Conservation (phyloP, 345 rosid species). For the Jatropha curcas region DNA sequence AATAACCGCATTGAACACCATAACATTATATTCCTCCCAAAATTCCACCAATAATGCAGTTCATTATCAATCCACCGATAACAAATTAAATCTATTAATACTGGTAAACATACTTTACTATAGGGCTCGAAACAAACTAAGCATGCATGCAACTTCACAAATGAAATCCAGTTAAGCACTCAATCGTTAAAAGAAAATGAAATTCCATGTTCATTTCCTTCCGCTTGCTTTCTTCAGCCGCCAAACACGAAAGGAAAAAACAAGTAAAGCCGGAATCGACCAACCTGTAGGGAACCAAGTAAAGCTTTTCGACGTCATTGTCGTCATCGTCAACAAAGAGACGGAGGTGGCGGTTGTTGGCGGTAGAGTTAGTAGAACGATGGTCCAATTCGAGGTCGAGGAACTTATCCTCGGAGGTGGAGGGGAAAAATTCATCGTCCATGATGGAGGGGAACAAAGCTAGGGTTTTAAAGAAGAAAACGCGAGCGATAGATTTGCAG, state of each 20-base stretch:
- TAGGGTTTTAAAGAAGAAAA: constrained; percentile 10
- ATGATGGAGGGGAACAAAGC: not conserved
- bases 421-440: constrained; percentile 16
- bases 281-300: constrained; percentile 25
- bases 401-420: constrained; percentile 8
- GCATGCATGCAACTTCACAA: not conserved
- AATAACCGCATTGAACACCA: too few relatives aligned
- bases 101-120: not conserved
- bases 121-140: not conserved
- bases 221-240: not conserved
- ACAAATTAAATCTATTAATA: too few relatives aligned
- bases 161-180: not conserved
- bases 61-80: too few relatives aligned
- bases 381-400: constrained; percentile 9
- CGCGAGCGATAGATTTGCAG: constrained; percentile 7
- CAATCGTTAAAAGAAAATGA: too few relatives aligned
- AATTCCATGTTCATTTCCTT: too few relatives aligned
- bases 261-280: not conserved
- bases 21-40: too few relatives aligned
- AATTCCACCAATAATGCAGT: too few relatives aligned
- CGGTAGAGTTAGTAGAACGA: not conserved
- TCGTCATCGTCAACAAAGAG: constrained; percentile 7
- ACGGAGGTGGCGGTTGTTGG: not conserved
- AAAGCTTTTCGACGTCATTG: constrained; percentile 16
- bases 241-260: not conserved